Conservation (phyloP, 2,329 filamentous ascomycete genomes). For the Thielaviopsis populi region DNA sequence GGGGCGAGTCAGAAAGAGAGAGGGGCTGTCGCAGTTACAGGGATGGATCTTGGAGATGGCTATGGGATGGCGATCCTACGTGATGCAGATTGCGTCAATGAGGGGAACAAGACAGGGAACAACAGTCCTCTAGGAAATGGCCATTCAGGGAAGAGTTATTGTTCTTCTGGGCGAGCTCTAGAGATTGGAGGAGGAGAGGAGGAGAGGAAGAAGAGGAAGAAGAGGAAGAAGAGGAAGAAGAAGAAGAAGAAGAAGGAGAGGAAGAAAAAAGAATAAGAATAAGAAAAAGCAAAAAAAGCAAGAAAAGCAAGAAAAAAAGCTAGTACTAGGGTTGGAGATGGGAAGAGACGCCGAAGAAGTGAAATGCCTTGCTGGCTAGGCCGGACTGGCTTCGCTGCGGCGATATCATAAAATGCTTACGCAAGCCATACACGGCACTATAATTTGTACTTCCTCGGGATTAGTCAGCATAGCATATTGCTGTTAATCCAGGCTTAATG, state of each 20-base stretch:
- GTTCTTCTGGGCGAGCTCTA: too few species aligned
- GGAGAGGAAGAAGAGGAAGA: too few species aligned
- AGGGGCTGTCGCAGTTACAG: neutral
- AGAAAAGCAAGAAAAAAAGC: neutral
- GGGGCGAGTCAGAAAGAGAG: neutral
- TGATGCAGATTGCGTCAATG: conserved; percentile 1
- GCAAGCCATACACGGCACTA: neutral
- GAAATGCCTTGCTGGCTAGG: too few species aligned
- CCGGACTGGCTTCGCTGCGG: neutral
- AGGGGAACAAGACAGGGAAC: neutral
- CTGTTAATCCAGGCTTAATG: too few species aligned
- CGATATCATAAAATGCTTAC: neutral
- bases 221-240: neutral
- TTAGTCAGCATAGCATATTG: too few species aligned
- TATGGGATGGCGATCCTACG: neutral
- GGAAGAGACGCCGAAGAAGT: too few species aligned
- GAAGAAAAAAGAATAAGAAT: neutral
- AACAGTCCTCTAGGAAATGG: too few species aligned
- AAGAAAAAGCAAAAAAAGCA: neutral
- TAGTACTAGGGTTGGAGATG: too few species aligned
- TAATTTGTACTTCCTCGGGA: neutral
- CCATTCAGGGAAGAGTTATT: neutral
- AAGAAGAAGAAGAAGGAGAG: neutral
- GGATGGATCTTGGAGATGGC: neutral
- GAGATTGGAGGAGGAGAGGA: too few species aligned